phyloP scores from a whole-genome alignment of 371 early-diverging fungal species.

The Capillidium heterosporum region DNA sequence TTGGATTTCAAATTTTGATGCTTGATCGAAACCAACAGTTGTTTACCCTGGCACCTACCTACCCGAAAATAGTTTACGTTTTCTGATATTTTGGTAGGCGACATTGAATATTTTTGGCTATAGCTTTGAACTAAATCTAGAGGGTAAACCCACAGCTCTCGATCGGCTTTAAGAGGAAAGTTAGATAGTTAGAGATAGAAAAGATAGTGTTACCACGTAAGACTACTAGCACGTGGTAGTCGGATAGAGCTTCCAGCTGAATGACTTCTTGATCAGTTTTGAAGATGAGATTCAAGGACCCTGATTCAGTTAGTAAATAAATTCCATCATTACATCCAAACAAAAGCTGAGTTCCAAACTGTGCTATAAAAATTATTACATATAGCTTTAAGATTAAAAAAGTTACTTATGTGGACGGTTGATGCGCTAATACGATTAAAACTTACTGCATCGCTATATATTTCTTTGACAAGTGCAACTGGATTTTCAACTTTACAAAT shows the following conservation, averaged over 20 bases:
- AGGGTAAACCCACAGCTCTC: conserved; percentile 23
- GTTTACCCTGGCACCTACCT: conserved; percentile 38
- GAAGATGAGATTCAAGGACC: conserved; percentile 19
- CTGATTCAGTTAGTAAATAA: background rate
- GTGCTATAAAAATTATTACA: no score
- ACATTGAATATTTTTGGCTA: conserved; percentile 15
- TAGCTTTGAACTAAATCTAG: conserved; percentile 35
- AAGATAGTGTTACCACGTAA: conserved; percentile 33
- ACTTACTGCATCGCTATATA: no score
- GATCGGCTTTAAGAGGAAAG: no score
- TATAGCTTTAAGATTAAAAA: no score
- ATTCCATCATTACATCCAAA: background rate
- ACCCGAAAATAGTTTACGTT: conserved; percentile 67
- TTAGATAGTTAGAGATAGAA: background rate
- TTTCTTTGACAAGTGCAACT: no score
- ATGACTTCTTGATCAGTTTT: conserved; percentile 48
- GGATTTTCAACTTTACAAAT: no score
- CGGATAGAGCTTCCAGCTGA: conserved; percentile 69
- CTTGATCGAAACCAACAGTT: background rate
- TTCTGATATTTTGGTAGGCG: conserved; percentile 43
- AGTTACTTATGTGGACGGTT: no score
- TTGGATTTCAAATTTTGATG: background rate
- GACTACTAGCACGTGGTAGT: conserved; percentile 47
- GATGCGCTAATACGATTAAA: no score
- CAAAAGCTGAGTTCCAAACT: background rate